Evolutionary conservation across 352 stramenopile species (phyloP), one percentile per base, ranked within the genome.

Genomic region (Phytophthora citricola): DNA sequence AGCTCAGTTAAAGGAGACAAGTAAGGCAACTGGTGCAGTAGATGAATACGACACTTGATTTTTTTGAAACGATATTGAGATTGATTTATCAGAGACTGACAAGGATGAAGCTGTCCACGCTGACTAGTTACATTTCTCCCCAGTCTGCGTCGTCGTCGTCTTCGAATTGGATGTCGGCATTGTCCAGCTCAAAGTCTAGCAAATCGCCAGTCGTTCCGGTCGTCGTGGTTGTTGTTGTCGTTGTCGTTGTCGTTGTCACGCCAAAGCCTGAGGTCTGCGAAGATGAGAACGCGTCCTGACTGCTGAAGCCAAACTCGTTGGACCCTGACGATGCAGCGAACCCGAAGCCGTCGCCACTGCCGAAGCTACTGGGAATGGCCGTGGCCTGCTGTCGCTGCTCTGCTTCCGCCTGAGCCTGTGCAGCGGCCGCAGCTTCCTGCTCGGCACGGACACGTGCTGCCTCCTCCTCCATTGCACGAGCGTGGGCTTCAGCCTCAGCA

Each of bases 121-220:
- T 39, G 39, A 15, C 11, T 3, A 2, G 22, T 65, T 85, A 94
- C 86, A 94, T 94, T 58, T 94, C 86, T 22, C 86, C 86, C 86
- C 86, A 94, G 61, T 94, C 86, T 34, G 81, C 82, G 45, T 94
- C 85, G 53, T 94, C 85, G 34, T 94, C 84, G 49, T 93, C 85
- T 44, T 92, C 83, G 60, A 92, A 92, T 40, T 89, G 71, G 40
- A 92, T 76, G 47, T 91, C 83, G n/a, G 85, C 80, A 60, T 85
- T 90, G 27, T 85, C 78, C 45, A 91, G 41, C 55, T 92, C 83
- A 66, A 92, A 94, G 67, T 94, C 86, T 36, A 94, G 62, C 58
- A 92, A 47, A n/a, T 82, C 79, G 44, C 72, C 83, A 3, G 76
- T 78, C 27, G 71, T 79, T 7, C 63, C 66, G 44, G 50, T 71